phyloP scores from a whole-genome alignment of 164 flowering plant genomes.

The Stephania japonica region DNA sequence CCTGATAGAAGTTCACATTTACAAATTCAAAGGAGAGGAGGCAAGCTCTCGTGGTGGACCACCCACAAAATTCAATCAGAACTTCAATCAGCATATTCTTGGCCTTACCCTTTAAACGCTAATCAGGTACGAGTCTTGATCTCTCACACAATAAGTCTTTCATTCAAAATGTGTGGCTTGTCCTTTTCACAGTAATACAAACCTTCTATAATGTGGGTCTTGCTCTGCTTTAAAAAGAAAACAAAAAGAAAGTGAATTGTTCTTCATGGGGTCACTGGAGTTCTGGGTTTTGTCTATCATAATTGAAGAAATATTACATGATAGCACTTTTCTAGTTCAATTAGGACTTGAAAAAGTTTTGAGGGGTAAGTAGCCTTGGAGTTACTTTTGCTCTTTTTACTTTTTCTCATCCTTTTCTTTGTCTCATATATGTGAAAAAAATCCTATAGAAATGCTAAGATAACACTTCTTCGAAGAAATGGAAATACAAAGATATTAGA shows the following conservation, averaged over 20 bases:
- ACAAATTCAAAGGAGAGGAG: neutral
- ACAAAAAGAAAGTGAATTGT: neutral
- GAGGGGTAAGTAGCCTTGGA: neutral
- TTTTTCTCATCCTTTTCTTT: neutral
- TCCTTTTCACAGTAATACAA: neutral
- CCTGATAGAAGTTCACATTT: neutral
- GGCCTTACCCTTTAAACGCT: neutral
- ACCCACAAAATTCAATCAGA: neutral
- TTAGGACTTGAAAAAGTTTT: neutral
- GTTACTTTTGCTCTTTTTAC: neutral
- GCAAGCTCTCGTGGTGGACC: neutral
- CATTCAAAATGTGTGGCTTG: too few species aligned
- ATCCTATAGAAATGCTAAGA: neutral
- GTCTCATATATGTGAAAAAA: neutral
- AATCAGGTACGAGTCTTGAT: neutral
- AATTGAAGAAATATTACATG: neutral
- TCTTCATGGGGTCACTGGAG: neutral
- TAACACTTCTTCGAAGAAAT: too few species aligned
- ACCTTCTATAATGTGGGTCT: neutral
- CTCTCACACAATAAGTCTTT: neutral
- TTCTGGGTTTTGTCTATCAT: neutral
- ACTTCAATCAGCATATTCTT: neutral
- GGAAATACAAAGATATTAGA: too few species aligned
- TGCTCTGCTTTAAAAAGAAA: neutral
- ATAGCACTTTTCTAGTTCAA: neutral